Evolutionary conservation across 768 basidiomycete species (phyloP).

Genomic region (Gymnopilus dilepis): DNA sequence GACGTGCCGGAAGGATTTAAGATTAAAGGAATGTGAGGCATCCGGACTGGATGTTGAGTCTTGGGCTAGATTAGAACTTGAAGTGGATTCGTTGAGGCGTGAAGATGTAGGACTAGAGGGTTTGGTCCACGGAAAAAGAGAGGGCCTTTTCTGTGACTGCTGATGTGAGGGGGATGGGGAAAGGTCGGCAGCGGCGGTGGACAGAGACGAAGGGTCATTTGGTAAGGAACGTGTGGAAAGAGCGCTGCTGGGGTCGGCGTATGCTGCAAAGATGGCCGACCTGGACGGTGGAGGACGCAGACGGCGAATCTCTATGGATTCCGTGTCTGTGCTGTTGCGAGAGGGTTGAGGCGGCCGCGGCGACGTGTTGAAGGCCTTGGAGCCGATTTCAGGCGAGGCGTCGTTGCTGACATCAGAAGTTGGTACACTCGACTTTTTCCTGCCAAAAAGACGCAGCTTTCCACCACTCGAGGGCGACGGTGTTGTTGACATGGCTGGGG

Average conservation of each 20-base stretch:
- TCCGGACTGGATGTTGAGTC: conserved; percentile 18
- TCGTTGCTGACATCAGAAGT: conserved; percentile 12
- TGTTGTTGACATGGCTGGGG: conserved; percentile 23
- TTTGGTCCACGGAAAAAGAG: conserved; percentile 39
- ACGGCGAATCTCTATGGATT: conserved; percentile 44
- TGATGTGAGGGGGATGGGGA: conserved; percentile 39
- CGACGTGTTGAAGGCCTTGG: conserved; percentile 26
- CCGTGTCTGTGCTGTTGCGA: conserved; percentile 47
- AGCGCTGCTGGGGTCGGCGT: conserved; percentile 54
- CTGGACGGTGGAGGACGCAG: conserved; percentile 65
- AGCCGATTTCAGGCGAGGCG: conserved; percentile 24
- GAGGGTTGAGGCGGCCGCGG: conserved; percentile 39
- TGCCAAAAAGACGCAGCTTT: conserved; percentile 45
- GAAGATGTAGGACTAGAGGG: conserved; percentile 32
- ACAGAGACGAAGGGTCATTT: conserved; percentile 32
- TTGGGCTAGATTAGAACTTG: conserved; percentile 21
- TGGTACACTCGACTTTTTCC: conserved; percentile 37
- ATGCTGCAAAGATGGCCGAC: conserved; percentile 66
- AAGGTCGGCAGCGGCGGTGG: conserved; percentile 35
- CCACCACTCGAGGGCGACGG: conserved; percentile 31
- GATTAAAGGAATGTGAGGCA: conserved; percentile 62
- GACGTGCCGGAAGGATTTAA: conserved; percentile 77
- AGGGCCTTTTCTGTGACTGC: conserved; percentile 32
- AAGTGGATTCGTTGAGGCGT: conserved; percentile 13
- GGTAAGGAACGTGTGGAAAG: conserved; percentile 73